phyloP scores from a whole-genome alignment of 1,284 basidiomycete species.

The Cryptococcus sp. region DNA sequence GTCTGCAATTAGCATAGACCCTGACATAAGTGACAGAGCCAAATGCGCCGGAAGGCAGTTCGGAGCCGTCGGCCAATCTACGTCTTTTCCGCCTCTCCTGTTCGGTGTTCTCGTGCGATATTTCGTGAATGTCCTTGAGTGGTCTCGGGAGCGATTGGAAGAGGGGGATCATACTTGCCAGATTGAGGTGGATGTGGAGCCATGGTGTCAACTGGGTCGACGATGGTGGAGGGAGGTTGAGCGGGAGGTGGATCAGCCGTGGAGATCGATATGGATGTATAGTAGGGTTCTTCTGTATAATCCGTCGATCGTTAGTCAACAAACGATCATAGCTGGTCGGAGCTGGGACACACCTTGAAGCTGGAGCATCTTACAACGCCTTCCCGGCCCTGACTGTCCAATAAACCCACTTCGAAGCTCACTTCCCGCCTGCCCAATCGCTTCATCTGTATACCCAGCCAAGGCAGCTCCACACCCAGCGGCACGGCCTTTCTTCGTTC shows the following conservation, averaged over 20 bases:
- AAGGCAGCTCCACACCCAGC: constrained; percentile 70
- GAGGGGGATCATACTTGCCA: constrained; percentile 64
- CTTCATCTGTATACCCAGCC: constrained; percentile 73
- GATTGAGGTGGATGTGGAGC: constrained; percentile 66
- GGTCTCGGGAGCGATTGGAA: constrained; percentile 58
- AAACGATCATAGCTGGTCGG: neutral
- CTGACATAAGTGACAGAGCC: constrained; percentile 69
- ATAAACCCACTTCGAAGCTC: constrained; percentile 74
- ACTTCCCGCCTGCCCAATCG: constrained; percentile 65
- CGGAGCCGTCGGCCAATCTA: constrained; percentile 6
- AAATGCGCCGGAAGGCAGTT: constrained; percentile 62
- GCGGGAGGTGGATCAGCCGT: constrained; percentile 70
- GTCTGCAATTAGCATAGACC: constrained; percentile 76
- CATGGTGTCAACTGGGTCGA: constrained; percentile 67
- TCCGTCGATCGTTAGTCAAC: neutral
- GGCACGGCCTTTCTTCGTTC: constrained; percentile 9
- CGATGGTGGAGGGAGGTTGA: constrained; percentile 62
- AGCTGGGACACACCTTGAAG: constrained; percentile 66
- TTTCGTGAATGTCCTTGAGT: constrained; percentile 1
- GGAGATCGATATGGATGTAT: constrained; percentile 56
- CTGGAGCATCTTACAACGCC: constrained; percentile 73
- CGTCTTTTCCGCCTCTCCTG: constrained; percentile 14
- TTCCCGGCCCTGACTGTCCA: constrained; percentile 63
- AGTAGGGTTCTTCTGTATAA: constrained; percentile 61
- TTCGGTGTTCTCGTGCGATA: constrained; percentile 3